Conservation (phyloP, 192 early-diverging fungal genomes). For the Coemansia guatemalensis region DNA sequence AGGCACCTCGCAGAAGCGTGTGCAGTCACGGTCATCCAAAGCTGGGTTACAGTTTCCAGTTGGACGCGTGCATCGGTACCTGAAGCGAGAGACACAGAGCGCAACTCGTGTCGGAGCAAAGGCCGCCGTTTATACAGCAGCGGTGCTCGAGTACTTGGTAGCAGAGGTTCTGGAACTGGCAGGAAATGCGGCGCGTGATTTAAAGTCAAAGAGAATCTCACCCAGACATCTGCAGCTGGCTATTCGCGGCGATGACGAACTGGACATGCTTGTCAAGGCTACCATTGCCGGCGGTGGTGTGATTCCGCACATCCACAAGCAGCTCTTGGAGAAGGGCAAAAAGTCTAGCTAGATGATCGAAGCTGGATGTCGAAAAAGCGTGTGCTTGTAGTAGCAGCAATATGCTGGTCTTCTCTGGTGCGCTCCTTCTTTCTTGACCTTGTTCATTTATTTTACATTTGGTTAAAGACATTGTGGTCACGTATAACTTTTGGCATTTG, state of each 20-base stretch:
- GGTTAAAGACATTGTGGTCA: neutral
- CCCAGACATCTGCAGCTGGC: constrained; percentile 89
- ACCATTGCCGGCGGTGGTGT: constrained; percentile 91
- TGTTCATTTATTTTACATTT: neutral
- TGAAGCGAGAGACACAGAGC: constrained; percentile 78
- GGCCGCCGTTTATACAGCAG: constrained; percentile 89
- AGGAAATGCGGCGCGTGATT: constrained; percentile 88
- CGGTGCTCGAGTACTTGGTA: constrained; percentile 89
- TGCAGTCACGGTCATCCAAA: constrained; percentile 54
- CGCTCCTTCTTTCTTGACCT: neutral
- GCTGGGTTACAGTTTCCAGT: constrained; percentile 80
- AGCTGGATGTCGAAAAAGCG: neutral
- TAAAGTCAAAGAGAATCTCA: constrained; percentile 88
- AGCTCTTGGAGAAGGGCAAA: constrained; percentile 55
- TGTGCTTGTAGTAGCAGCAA: neutral
- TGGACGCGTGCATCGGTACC: constrained; percentile 90
- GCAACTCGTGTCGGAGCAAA: constrained; percentile 86
- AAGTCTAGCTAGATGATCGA: constrained; percentile 14
- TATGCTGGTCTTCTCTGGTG: neutral
- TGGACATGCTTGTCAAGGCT: constrained; percentile 83
- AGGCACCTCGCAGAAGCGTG: constrained; percentile 40
- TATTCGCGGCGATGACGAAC: constrained; percentile 90
- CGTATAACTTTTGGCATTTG: neutral
- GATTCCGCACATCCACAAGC: constrained; percentile 61
- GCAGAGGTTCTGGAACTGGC: constrained; percentile 93